Evolutionary conservation across 257 asterid species (phyloP), one percentile per base, ranked within the genome.

Genomic region (Anisodus acutangulus): DNA sequence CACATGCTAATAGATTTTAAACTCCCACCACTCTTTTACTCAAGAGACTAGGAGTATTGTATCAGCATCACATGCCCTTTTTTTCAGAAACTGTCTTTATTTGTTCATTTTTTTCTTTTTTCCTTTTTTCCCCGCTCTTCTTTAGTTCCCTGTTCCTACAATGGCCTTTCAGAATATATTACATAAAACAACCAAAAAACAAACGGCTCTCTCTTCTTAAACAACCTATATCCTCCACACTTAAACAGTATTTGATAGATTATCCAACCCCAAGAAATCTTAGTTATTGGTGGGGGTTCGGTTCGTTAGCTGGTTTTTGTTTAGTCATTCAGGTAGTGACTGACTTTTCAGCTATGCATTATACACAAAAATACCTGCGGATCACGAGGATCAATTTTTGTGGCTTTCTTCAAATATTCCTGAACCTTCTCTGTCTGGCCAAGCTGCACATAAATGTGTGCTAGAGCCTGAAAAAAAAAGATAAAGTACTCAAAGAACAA

Each of bases 331-430:
- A 31, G 1, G 35, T 31, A 31, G 22, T 39, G 78, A 3, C 26
- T 39, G 51, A 13, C 78, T 68, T 31, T 39, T 69, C 3, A 15
- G 78, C 55, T 49, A 69, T 69, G 78, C 78, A 69, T 41, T 41
- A 69, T 39, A 69, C 78, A 45, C 58, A 74, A 51, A 79, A 68
- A 85, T 80, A 97, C 98, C 99, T 95, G 95, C 67, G 98, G 97
- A 90, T 97, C 98, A 74, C 95, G 98, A 68, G 99, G 93, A 90
- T 97, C 98, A 87, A 93, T 81, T 88, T 94, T 97, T 80, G 99
- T 86, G 87, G 98, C 99, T 91, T 95, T 97, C 91, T 90, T 93
- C 62, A 90, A 80, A 81, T 83, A 86, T 41, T 90, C 93, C 70
- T 84, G 90, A 78, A 90, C 93, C 89, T 90, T 90, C 86, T 89